Base-by-base conservation (phyloP, 1,284 basidiomycete genomes). In the Anthracocystis walkeri region DNA sequence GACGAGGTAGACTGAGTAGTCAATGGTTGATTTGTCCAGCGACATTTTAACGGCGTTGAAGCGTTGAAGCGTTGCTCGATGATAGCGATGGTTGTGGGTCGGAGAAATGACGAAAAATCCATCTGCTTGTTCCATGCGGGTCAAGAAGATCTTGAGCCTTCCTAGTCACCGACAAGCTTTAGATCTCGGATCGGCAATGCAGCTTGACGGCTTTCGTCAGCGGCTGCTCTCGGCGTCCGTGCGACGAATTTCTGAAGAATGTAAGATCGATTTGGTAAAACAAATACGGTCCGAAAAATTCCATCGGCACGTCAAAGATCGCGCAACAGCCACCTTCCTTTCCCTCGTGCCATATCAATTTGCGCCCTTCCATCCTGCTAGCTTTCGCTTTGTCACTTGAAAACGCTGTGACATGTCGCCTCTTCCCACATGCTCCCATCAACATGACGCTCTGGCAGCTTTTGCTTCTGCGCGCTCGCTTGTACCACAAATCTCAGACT, bases 1-100 rank as follows among this genome's bases (percentile, higher is more conserved):
- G 14, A 97, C 93, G 48, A 97, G 89, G 71, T 86, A 86, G 46
- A 80, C 73, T 1, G 80, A 81, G 53, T 77, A 81, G 40, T 83
- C 77, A 49, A 75, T 21, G n/a, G 51, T 42, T 40, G 52, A 11
- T 44, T 65, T 75, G 60, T 66, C 60, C 25, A 65, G 14, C 10
- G 33, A 38, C 35, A 38, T 38, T 23, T 23, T 14, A 31, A 48
- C 44, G 3, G 21, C 29, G 29, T 8, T 29, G 8, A 18, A 53
- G 63, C 59, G 54, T 61, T 10, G 12, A 12, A 21, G 10, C 14
- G 35, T 5, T 25, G 12, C 10, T 20, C 6, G 31, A 10, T 46
- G 44, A 46, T 10, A 29, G 14, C 42, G 38, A 25, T 21, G n/a
- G 38, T 31, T 38, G 35, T 14, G 35, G 20, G 18, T 10, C n/a